These are phyloP conservation scores for Debaryomyces maramus DNA, from an alignment of 805 yeast genomes.

Conservation along the genomic window DNA sequence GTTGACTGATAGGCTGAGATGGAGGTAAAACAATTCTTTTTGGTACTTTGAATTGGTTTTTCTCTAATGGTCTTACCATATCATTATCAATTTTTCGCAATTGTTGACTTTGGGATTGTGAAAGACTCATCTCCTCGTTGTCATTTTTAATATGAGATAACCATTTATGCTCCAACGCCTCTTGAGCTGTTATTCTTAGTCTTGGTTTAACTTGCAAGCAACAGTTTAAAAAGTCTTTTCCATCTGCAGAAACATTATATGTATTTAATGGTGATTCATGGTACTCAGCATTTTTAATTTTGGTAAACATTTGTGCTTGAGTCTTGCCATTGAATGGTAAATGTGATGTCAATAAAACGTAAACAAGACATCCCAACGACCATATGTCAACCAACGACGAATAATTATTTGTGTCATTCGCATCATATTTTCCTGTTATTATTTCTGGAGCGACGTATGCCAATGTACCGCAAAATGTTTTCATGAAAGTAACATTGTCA, in stretches of 20 bases:
- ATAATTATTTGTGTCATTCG: constrained; percentile 44
- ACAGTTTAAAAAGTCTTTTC: constrained; percentile 67
- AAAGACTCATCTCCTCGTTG: constrained; percentile 49
- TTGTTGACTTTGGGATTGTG: constrained; percentile 73
- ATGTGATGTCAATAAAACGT: constrained; percentile 89
- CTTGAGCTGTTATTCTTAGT: constrained; percentile 67
- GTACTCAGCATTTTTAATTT: constrained; percentile 75
- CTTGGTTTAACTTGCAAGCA: constrained; percentile 78
- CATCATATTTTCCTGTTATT: constrained; percentile 54
- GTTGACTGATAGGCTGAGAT: constrained; percentile 27
- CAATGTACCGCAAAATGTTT: constrained; percentile 95
- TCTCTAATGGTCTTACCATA: constrained; percentile 43
- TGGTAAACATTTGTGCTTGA: constrained; percentile 78
- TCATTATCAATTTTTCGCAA: constrained; percentile 44
- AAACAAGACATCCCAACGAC: constrained; percentile 94
- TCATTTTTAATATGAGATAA: constrained; percentile 38
- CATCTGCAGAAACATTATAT: constrained; percentile 64
- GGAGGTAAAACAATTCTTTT: constrained; percentile 44
- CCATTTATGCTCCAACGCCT: constrained; percentile 85
- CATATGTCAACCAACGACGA: constrained; percentile 94
- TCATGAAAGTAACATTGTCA: constrained; percentile 81
- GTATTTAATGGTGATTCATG: constrained; percentile 74
- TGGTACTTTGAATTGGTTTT: constrained; percentile 43
- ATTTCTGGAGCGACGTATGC: constrained; percentile 98
- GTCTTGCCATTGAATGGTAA: constrained; percentile 93